Evolutionary conservation across 2,329 filamentous ascomycete genomes (phyloP).

Genomic region (Monosporascus sp.): DNA sequence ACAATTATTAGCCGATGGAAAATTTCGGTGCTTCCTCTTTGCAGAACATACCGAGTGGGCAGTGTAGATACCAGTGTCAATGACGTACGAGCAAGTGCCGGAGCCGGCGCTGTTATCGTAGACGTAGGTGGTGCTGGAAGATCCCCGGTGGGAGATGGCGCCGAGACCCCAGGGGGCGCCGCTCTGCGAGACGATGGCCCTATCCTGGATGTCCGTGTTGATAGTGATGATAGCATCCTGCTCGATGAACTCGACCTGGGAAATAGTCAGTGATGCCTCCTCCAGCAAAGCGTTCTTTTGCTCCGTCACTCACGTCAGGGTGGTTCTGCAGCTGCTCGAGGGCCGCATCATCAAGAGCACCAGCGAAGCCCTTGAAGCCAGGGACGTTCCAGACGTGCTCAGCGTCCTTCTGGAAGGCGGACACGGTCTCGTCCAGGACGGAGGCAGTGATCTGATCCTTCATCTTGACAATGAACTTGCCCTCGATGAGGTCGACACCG

Average conservation of each 20-base stretch:
- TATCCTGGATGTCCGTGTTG: constrained; percentile 19
- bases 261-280: constrained; percentile 2
- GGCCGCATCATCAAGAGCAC: constrained; percentile 36
- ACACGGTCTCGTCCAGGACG: constrained; percentile 26
- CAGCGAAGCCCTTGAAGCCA: constrained; percentile 38
- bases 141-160: constrained; percentile 36
- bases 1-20: constrained; percentile 7
- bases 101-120: constrained; percentile 37
- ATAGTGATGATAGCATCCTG: constrained; percentile 27
- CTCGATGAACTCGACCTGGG: constrained; percentile 30
- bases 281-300: not conserved
- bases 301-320: constrained; percentile 30
- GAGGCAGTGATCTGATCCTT: constrained; percentile 29
- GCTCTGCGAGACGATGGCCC: constrained; percentile 20
- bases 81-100: constrained; percentile 44
- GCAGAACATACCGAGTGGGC: constrained; percentile 30
- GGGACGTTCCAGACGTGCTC: constrained; percentile 26
- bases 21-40: not conserved
- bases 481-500: constrained; percentile 24
- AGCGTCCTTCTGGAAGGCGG: constrained; percentile 22
- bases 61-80: constrained; percentile 49
- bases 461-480: constrained; percentile 42
- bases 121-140: constrained; percentile 30
- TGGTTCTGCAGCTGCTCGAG: constrained; percentile 34
- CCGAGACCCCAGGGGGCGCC: constrained; percentile 39